A percentile compares a stretch with the other conserved stretches of the same genome.
phyloP scores from a whole-genome alignment of 176 grass and related monocot species.

The Tuctoria greenei region DNA sequence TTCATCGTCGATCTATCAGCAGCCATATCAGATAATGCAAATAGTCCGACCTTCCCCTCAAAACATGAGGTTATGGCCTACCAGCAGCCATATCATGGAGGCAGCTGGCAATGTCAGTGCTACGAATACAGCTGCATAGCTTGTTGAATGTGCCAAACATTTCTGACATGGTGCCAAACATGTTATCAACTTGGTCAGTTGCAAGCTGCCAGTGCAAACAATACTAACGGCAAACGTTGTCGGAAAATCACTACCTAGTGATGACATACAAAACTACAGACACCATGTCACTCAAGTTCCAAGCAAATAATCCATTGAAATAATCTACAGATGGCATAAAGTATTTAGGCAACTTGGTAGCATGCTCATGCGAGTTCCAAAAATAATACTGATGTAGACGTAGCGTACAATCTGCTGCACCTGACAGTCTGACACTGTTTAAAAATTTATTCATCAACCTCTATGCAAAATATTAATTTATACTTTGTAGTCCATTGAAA shows the following conservation, averaged over 20 bases:
- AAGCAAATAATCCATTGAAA: slow-evolving; percentile 11
- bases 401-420: background rate
- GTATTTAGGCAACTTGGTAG: background rate
- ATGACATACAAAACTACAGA: too few species aligned
- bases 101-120: too few species aligned
- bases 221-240: too few species aligned
- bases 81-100: background rate
- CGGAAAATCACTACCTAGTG: too few species aligned
- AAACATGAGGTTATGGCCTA: too few species aligned
- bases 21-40: background rate
- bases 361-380: background rate
- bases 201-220: background rate
- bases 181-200: background rate
- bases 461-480: background rate
- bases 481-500: background rate
- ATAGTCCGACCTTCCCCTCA: too few species aligned
- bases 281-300: background rate
- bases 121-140: background rate
- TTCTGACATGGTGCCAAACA: background rate
- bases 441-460: background rate
- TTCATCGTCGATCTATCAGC: background rate
- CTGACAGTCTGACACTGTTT: background rate
- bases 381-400: background rate
- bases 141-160: background rate
- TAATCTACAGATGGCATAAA: background rate